These are phyloP conservation scores for Acacia crassicarpa DNA, from an alignment of 306 rosid species.

Conservation along the genomic window DNA sequence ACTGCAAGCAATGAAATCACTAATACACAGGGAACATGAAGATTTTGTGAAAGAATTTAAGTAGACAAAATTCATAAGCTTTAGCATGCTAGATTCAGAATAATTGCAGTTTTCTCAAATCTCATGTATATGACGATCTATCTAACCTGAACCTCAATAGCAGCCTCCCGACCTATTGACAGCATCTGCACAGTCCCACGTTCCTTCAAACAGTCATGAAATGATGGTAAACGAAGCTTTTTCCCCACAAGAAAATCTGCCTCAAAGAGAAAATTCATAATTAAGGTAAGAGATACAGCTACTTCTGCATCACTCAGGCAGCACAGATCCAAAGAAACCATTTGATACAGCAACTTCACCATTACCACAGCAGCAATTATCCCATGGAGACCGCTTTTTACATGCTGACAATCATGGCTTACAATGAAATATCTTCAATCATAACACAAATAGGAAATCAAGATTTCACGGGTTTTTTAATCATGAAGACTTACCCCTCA, in stretches of 20 bases:
- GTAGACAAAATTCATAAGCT: neutral
- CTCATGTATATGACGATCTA: constrained; percentile 4
- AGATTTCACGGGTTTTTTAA: constrained; percentile 25
- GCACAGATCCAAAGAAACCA: constrained; percentile 69
- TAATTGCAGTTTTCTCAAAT: constrained; percentile 14
- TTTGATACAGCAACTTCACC: constrained; percentile 84
- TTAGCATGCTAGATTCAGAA: constrained; percentile 20
- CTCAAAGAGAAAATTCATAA: constrained; percentile 71
- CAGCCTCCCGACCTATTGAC: constrained; percentile 89
- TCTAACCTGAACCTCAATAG: constrained; percentile 94
- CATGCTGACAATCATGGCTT: constrained; percentile 93
- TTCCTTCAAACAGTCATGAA: constrained; percentile 84
- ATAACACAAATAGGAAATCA: constrained; percentile 38
- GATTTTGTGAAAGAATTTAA: neutral
- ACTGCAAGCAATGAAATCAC: neutral
- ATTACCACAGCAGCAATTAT: constrained; percentile 98
- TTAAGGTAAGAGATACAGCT: constrained; percentile 64
- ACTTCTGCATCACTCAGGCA: constrained; percentile 71
- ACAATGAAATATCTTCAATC: constrained; percentile 83
- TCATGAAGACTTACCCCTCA: constrained; percentile 68
- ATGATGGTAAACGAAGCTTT: constrained; percentile 85
- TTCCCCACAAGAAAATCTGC: constrained; percentile 92
- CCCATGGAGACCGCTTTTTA: constrained; percentile 87
- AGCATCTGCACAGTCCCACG: constrained; percentile 96
- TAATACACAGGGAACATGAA: neutral